phyloP scores from a whole-genome alignment of 1,139 yeast genomes.

The Debaryomycetaceae sp. region DNA sequence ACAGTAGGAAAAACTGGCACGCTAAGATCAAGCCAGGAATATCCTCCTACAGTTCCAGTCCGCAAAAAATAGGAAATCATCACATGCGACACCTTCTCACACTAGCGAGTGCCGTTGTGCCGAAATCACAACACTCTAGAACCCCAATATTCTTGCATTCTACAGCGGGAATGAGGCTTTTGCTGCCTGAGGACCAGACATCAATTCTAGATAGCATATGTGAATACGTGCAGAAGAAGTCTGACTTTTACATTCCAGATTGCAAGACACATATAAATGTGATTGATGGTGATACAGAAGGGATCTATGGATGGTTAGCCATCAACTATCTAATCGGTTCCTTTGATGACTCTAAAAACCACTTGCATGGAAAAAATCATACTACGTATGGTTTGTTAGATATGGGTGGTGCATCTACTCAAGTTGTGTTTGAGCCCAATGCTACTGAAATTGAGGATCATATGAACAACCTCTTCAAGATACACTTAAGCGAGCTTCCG shows the following conservation, averaged over 20 bases:
- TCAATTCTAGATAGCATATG: conserved; percentile 55
- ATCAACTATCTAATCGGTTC: conserved; percentile 66
- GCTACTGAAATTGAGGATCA: conserved; percentile 52
- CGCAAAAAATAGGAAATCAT: conserved; percentile 54
- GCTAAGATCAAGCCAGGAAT: conserved; percentile 67
- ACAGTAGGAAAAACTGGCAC: conserved; percentile 51
- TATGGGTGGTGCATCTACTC: conserved; percentile 90
- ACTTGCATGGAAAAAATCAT: conserved; percentile 50
- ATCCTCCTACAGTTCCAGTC: conserved; percentile 48
- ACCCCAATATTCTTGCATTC: conserved; percentile 79
- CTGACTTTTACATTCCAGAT: conserved; percentile 57
- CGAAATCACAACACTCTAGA: conserved; percentile 60
- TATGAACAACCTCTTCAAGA: conserved; percentile 48
- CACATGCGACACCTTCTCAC: conserved; percentile 57
- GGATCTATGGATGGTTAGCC: conserved; percentile 79
- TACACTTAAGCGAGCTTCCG: conserved; percentile 46
- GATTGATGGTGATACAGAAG: conserved; percentile 76
- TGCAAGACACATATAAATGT: conserved; percentile 61
- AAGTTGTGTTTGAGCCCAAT: conserved; percentile 74
- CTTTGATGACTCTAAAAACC: conserved; percentile 46
- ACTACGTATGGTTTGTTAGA: conserved; percentile 72
- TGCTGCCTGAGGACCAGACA: conserved; percentile 53
- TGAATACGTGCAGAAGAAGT: conserved; percentile 45
- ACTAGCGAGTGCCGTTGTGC: conserved; percentile 58
- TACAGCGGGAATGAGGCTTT: conserved; percentile 76